phyloP scores from a whole-genome alignment of 257 asterid genomes.

The Nicotiana tabacum region DNA sequence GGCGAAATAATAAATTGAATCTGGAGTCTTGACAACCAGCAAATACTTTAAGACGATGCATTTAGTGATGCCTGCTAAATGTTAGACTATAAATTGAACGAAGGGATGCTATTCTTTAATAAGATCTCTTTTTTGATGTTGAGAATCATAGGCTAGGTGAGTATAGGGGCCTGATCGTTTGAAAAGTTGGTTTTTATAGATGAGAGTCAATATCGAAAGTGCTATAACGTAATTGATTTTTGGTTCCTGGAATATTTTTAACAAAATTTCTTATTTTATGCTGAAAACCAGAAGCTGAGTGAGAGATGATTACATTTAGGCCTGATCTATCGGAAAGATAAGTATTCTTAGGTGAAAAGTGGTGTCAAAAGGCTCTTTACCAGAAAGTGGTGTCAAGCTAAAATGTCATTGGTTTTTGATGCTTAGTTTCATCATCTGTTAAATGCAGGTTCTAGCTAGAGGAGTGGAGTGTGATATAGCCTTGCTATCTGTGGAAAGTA shows the following conservation, averaged over 20 bases:
- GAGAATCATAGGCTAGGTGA: background rate
- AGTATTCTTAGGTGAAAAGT: background rate
- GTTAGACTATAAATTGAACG: background rate
- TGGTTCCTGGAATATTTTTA: background rate
- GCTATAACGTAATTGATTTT: background rate
- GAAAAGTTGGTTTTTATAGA: background rate
- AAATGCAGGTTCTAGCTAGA: slow-evolving; percentile 70
- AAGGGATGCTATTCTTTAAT: background rate
- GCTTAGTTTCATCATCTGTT: background rate
- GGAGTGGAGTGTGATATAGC: slow-evolving; percentile 94
- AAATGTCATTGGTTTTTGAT: background rate
- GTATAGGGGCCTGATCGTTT: background rate
- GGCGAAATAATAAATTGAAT: background rate
- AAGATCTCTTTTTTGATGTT: slow-evolving; percentile 6
- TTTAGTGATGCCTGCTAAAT: background rate
- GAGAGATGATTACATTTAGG: slow-evolving; percentile 1
- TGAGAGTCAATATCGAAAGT: background rate
- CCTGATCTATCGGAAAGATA: background rate
- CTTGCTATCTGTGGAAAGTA: slow-evolving; percentile 71
- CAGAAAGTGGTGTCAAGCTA: background rate
- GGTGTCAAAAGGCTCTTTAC: background rate
- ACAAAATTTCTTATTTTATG: background rate
- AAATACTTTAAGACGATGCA: background rate
- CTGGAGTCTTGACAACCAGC: background rate
- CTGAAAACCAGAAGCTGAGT: background rate